These are phyloP conservation scores for Arthrinium phaeospermum DNA, from an alignment of 2,329 filamentous ascomycete species.

Conservation along the genomic window DNA sequence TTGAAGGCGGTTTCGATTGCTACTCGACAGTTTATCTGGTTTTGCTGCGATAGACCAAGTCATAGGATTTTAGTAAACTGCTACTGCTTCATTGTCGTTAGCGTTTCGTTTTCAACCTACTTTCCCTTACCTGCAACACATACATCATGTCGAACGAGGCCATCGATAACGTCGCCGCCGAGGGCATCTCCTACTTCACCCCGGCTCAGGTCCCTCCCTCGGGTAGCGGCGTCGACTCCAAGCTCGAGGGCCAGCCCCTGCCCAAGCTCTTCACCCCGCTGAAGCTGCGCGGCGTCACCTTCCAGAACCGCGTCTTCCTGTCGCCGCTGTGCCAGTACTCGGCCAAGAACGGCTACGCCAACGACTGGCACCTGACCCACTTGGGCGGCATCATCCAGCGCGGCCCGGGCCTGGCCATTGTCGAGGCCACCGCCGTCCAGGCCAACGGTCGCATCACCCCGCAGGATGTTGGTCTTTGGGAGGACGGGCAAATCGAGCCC, in stretches of 20 bases:
- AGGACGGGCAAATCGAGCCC: constrained; percentile 79
- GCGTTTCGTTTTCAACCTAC: neutral
- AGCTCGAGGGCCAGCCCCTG: constrained; percentile 48
- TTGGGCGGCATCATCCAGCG: constrained; percentile 78
- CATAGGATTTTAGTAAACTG: neutral
- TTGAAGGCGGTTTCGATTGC: neutral
- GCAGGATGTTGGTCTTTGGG: constrained; percentile 80
- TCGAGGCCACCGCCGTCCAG: constrained; percentile 80
- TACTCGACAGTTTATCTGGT: neutral
- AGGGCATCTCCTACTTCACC: constrained; percentile 48
- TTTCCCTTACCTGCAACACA: neutral
- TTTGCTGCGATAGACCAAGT: neutral
- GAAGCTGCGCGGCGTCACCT: constrained; percentile 52
- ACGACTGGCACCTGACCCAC: constrained; percentile 83
- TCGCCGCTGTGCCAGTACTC: constrained; percentile 69
- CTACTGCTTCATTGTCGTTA: neutral
- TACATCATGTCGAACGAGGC: constrained; percentile 14
- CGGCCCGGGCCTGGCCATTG: constrained; percentile 74
- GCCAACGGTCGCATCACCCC: constrained; percentile 84
- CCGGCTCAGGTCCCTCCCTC: constrained; percentile 46
- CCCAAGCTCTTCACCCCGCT: constrained; percentile 57
- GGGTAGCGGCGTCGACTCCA: constrained; percentile 43
- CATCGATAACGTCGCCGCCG: constrained; percentile 35
- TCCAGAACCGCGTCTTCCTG: constrained; percentile 63
- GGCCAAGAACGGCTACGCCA: constrained; percentile 69